These are phyloP conservation scores for Coccomyxa sp. DNA, from an alignment of 139 green algal genomes.

Conservation along the genomic window DNA sequence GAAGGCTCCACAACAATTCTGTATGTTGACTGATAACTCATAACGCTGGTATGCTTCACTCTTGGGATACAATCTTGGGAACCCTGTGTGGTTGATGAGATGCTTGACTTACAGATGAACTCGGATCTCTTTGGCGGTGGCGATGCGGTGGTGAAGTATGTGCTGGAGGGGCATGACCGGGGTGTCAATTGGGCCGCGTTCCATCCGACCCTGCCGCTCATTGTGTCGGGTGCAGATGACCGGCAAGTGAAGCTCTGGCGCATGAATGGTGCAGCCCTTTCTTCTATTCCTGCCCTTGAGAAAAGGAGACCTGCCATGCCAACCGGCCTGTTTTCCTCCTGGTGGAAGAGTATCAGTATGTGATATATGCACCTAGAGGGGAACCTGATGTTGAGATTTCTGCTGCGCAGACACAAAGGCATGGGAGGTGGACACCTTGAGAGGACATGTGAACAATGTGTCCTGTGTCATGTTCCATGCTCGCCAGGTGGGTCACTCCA, in stretches of 20 bases:
- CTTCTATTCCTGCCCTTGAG: not conserved
- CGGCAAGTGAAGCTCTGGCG: slow-evolving; percentile 98
- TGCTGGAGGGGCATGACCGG: slow-evolving; percentile 97
- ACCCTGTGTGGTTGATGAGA: not conserved
- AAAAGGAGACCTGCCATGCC: too few relatives aligned
- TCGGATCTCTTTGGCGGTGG: slow-evolving; percentile 95
- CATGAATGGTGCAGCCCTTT: slow-evolving; percentile 79
- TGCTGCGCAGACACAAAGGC: slow-evolving; percentile 88
- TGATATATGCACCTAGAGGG: not conserved
- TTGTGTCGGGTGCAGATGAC: slow-evolving; percentile 99
- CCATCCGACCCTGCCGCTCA: slow-evolving; percentile 95
- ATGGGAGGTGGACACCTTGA: slow-evolving; percentile 99
- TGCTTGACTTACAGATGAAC: slow-evolving; percentile 78
- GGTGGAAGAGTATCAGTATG: too few relatives aligned
- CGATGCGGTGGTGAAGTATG: slow-evolving; percentile 98
- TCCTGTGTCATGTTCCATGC: slow-evolving; percentile 99
- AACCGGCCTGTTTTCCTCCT: not conserved
- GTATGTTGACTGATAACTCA: too few relatives aligned
- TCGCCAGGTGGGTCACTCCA: slow-evolving; percentile 50
- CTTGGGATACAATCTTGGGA: too few relatives aligned
- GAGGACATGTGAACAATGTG: slow-evolving; percentile 99
- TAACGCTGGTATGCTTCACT: too few relatives aligned
- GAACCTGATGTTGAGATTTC: too few relatives aligned
- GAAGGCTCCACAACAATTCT: not conserved
- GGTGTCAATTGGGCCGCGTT: slow-evolving; percentile 99